phyloP scores from a whole-genome alignment of 2,329 filamentous ascomycete genomes.

The Fulvia fulva region DNA sequence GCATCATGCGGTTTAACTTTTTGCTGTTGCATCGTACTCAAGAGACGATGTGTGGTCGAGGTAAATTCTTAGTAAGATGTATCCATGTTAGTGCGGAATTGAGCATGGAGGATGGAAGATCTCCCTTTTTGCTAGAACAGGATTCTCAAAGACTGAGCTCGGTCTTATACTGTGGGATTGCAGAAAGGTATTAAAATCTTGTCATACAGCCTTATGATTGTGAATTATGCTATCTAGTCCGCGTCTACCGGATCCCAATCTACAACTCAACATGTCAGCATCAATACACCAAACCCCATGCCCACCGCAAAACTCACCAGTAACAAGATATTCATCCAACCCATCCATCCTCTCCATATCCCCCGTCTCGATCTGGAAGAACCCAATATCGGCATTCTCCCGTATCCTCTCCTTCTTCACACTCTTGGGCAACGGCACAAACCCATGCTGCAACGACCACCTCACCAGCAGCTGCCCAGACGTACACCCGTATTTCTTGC shows the following conservation, averaged over 20 bases:
- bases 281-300: not conserved
- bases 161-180: too few relatives aligned
- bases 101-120: too few relatives aligned
- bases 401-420: conserved; percentile 57
- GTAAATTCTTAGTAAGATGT: too few relatives aligned
- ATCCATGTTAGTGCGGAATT: too few relatives aligned
- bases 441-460: conserved; percentile 73
- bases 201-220: too few relatives aligned
- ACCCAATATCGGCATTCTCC: conserved; percentile 60
- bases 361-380: conserved; percentile 58
- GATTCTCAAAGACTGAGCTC: too few relatives aligned
- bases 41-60: too few relatives aligned
- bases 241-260: conserved; percentile 36
- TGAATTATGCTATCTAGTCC: conserved; percentile 4
- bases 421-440: conserved; percentile 72
- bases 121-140: too few relatives aligned
- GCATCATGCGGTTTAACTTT: not conserved
- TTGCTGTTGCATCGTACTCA: not conserved
- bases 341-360: conserved; percentile 62
- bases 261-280: conserved; percentile 15
- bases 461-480: conserved; percentile 71
- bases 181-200: too few relatives aligned
- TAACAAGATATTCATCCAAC: conserved; percentile 69
- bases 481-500: conserved; percentile 65
- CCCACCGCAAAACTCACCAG: conserved; percentile 51